These are phyloP conservation scores for Vigna trinervia DNA, from an alignment of 306 rosid genomes.

Conservation along the genomic window DNA sequence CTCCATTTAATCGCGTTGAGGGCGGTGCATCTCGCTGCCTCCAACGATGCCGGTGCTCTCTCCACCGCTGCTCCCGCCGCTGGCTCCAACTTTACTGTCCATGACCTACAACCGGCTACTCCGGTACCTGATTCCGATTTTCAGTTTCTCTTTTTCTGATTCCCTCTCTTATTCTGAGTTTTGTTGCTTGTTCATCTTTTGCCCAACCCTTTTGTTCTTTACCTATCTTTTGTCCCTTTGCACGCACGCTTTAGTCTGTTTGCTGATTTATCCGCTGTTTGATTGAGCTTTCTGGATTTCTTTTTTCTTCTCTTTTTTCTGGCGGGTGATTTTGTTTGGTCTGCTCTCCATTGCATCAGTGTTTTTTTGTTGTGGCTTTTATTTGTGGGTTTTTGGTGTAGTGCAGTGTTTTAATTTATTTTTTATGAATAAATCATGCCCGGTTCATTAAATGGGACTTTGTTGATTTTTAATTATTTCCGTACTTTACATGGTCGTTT, in stretches of 20 bases:
- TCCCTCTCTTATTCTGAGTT: not conserved
- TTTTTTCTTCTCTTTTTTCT: not conserved
- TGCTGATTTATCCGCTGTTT: no score
- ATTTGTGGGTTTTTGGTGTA: not conserved
- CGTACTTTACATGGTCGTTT: not conserved
- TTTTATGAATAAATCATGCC: not conserved
- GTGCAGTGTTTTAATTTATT: not conserved
- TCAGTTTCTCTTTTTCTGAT: not conserved
- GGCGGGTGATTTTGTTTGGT: slow-evolving; percentile 16
- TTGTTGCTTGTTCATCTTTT: not conserved
- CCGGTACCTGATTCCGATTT: slow-evolving; percentile 34
- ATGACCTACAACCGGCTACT: not conserved
- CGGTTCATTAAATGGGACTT: slow-evolving; percentile 6
- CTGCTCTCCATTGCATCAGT: not conserved
- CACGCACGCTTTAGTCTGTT: slow-evolving; percentile 3
- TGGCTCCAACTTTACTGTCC: not conserved
- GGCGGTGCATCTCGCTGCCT: no score
- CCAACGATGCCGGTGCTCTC: no score
- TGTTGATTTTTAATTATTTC: slow-evolving; percentile 10
- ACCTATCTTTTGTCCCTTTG: not conserved
- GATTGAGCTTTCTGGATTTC: slow-evolving; percentile 14
- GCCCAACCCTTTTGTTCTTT: slow-evolving; percentile 9
- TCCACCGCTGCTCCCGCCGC: no score
- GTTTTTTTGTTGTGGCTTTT: slow-evolving; percentile 6
- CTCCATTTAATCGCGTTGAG: no score